Evolutionary conservation across 495 filamentous ascomycete species (phyloP), one percentile per base, ranked within the genome.

Genomic region (Hyaloscypha finlandica): DNA sequence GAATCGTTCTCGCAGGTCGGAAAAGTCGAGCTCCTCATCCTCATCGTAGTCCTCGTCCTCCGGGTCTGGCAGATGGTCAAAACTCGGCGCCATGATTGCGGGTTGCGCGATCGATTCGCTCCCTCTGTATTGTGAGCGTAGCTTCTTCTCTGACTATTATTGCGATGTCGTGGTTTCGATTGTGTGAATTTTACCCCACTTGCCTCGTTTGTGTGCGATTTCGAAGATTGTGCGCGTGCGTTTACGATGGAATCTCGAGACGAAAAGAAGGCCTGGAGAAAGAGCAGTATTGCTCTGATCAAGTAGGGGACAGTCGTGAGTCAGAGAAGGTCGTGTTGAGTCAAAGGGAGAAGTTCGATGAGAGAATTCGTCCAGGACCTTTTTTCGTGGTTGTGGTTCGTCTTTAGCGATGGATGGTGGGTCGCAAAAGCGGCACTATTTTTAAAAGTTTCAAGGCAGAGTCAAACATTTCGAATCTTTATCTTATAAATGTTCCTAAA

Each of bases 21-120:
- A 93, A 78, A 96, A 93, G 75, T 99, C 95, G 75, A 97, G 88
- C 75, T 97, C 92, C 75, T 95, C 90, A 72, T 92, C 92, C 74
- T 93, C 88, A 69, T 96, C 92, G 78, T 93, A 90, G 74, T 94
- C 90, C 61, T 93, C 90, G 74, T 96, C 92, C 77, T 93, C 89
- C 70, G 92, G 82, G 84, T 94, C 81, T 85, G 93, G 84, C 68
- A 86, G 77, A 59, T 81, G 79, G 61, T 86, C 84, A 71, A 85
- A 86, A 42, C 83, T 83, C 66, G 84, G 83, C 79, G 83, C 83
- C 84, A 86, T 86, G 76, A 77, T 83, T 72, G 68, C 67, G 70
- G 68, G 68, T 71, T 57, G 30, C 9, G 31, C 33, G 51, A 16
- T 59, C 42, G 32, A n/a, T 58, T 20, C 8, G 53, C 48, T 39